These are phyloP conservation scores for Hypoxylon sp. DNA, from an alignment of 2,329 filamentous ascomycete species.

Conservation along the genomic window DNA sequence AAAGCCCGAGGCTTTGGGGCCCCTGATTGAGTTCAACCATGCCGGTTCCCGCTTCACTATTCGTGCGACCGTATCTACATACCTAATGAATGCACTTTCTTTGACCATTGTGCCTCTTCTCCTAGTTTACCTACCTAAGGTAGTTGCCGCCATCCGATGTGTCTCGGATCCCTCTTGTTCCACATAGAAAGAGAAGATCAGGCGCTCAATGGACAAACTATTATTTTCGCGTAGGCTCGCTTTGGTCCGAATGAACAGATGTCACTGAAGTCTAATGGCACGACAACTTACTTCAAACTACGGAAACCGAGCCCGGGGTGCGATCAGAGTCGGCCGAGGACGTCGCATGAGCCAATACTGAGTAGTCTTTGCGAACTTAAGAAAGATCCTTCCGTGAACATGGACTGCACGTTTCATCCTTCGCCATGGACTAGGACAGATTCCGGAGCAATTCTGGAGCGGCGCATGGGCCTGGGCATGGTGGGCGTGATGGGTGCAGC, in stretches of 20 bases:
- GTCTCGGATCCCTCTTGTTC: slow-evolving; percentile 23
- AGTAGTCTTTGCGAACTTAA: neutral
- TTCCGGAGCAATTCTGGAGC: neutral
- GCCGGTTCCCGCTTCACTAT: slow-evolving; percentile 11
- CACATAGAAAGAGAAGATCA: neutral
- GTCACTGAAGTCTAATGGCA: neutral
- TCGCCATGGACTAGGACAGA: neutral
- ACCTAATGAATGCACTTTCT: slow-evolving; percentile 6
- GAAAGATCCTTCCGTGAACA: slow-evolving; percentile 13
- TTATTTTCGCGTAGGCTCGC: neutral
- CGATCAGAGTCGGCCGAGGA: neutral
- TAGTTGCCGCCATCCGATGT: slow-evolving; percentile 18
- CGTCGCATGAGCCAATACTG: neutral
- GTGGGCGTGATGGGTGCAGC: no score
- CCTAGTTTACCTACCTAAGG: neutral
- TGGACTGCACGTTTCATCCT: neutral
- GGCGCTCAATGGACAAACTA: neutral
- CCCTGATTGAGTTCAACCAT: neutral
- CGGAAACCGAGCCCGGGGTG: slow-evolving; percentile 2
- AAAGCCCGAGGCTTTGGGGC: neutral
- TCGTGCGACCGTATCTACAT: slow-evolving; percentile 9
- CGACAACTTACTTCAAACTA: slow-evolving; percentile 1
- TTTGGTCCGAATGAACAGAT: neutral
- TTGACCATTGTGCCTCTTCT: slow-evolving; percentile 1
- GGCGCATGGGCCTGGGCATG: neutral